Percentiles rank a stretch among this genome's conserved stretches.
These are phyloP conservation scores for Daldinia concentrica DNA, from an alignment of 495 filamentous ascomycete species.

Conservation along the genomic window DNA sequence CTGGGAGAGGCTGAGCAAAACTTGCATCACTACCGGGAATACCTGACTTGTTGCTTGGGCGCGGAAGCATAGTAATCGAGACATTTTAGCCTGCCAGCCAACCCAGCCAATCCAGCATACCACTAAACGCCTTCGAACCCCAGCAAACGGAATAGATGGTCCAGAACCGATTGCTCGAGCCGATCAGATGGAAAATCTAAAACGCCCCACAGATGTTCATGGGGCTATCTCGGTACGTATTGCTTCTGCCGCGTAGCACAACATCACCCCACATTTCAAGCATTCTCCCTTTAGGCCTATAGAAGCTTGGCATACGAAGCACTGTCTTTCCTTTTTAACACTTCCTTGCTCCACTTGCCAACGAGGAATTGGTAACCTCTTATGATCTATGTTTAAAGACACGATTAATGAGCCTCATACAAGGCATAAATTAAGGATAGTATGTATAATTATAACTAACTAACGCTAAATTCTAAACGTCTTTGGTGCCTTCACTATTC, in stretches of 20 bases:
- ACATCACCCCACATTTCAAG: conserved; percentile 36
- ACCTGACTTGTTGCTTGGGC: conserved; percentile 6
- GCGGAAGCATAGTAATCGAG: not conserved
- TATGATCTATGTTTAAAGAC: not conserved
- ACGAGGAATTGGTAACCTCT: not conserved
- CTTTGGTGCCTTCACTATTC: not conserved
- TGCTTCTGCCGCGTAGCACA: conserved; percentile 12
- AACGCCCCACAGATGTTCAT: not conserved
- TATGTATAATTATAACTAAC: no score
- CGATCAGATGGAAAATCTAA: conserved; percentile 13
- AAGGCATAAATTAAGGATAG: not conserved
- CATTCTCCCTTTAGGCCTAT: conserved; percentile 11
- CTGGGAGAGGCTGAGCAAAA: conserved; percentile 25
- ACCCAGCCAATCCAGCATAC: not conserved
- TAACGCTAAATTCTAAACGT: not conserved
- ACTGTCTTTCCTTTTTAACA: not conserved
- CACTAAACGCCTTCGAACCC: not conserved
- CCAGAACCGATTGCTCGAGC: conserved; percentile 14
- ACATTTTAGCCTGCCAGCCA: not conserved
- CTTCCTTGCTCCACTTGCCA: not conserved
- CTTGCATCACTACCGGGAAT: conserved; percentile 20
- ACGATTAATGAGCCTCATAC: not conserved
- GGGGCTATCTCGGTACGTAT: conserved; percentile 6
- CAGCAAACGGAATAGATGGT: not conserved
- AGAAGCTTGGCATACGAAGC: conserved; percentile 18